phyloP scores from a whole-genome alignment of 345 rosid genomes.

The Hibiscus syriacus region DNA sequence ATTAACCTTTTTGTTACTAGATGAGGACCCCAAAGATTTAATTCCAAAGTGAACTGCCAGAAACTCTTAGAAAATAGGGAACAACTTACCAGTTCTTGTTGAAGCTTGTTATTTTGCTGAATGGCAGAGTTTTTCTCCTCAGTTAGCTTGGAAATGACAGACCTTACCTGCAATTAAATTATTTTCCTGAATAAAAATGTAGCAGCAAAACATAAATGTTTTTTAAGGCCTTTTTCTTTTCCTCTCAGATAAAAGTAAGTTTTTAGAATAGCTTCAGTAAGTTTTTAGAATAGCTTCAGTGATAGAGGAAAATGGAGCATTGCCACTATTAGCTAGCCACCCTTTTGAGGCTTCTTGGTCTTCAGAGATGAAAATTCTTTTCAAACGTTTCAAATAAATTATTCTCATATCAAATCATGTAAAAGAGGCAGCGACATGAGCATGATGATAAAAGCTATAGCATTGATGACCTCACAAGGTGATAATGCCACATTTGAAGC shows the following conservation, averaged over 20 bases:
- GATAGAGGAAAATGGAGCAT: neutral
- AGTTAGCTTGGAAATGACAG: slow-evolving; percentile 50
- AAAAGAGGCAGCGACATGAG: too few species aligned
- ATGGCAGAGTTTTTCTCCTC: slow-evolving; percentile 50
- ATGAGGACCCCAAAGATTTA: neutral
- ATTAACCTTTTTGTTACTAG: neutral
- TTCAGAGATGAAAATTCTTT: too few species aligned
- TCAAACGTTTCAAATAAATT: too few species aligned
- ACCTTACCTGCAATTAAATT: slow-evolving; percentile 33
- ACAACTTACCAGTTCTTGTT: slow-evolving; percentile 55
- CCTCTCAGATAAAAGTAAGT: neutral
- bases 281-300: neutral
- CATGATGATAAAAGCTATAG: neutral
- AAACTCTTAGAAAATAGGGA: neutral
- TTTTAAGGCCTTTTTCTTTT: too few species aligned
- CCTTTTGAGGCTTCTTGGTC: too few species aligned
- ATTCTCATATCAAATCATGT: too few species aligned
- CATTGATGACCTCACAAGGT: neutral
- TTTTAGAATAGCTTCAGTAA: too few species aligned
- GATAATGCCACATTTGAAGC: neutral
- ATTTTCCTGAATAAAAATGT: neutral
- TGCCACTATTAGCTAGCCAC: too few species aligned
- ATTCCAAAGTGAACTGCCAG: neutral
- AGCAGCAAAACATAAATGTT: neutral
- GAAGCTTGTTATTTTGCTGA: slow-evolving; percentile 51